Base-by-base conservation (phyloP, 768 basidiomycete species). In the Dacryopinax spathularia region DNA sequence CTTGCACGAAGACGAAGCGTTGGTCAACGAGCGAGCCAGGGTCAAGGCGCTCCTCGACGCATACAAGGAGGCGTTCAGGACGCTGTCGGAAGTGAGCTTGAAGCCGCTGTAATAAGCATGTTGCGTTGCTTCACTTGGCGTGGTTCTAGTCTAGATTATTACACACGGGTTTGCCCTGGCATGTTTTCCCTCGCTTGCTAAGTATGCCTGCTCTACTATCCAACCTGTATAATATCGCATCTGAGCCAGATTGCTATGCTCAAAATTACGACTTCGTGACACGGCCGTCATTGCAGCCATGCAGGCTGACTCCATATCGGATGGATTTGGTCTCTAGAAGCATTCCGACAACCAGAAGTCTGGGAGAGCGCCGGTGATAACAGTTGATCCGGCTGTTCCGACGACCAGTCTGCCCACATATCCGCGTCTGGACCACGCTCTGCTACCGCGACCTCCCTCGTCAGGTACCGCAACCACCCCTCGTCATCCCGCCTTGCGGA, bases 41-140 rank as follows among this genome's bases (percentile, higher is more conserved):
- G 89, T 99, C 20, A 97, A 98, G 81, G 87, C 91, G 1, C 74
- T 98, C 61, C 77, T 99, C 69, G 92, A 97, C 71, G 95, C 95
- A 16, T 99, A 99, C 76, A 93, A 87, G 79, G 94, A 89, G 41
- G 90, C 90, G 59, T 92, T 92, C 75, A 91, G 87, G 75, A 91
- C 82, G 18, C 76, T 92, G 27, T 87, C 89, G 2, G 90, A 92
- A 68, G 84, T 92, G 61, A 87, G 81, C 70, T 72, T 92, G 69
- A 89, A 88, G 73, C 44, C 66, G 34, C 60, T 39, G 60, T 43
- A 36, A 35, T 37, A 36, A 20, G 37, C 15, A n/a, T 37, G 29
- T 62, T 35, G 9, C 36, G 20, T 12, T 44, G 9, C 12, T 41
- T 41, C 39, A 18, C 39, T 18, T 7, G 16, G 39, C 18, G 39